These are phyloP conservation scores for Ogataea pilisensis DNA, from an alignment of 805 yeast species.

Conservation along the genomic window DNA sequence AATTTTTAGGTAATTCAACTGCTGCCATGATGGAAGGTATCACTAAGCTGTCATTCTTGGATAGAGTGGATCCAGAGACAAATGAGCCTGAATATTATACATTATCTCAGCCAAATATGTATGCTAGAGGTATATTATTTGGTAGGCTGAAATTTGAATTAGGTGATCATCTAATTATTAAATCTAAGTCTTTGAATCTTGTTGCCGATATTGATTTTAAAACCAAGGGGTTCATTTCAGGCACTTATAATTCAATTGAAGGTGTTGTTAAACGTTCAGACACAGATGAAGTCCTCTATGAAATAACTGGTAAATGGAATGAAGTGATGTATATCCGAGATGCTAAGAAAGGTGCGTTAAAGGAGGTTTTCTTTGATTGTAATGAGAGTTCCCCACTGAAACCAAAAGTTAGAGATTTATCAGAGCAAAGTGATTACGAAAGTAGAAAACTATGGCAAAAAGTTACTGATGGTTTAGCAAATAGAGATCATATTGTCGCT, in stretches of 20 bases:
- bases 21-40: constrained; percentile 97
- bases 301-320: constrained; percentile 90
- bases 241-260: constrained; percentile 84
- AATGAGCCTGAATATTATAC: constrained; percentile 64
- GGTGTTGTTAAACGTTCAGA: constrained; percentile 58
- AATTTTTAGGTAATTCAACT: constrained; percentile 90
- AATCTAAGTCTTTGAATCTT: constrained; percentile 53
- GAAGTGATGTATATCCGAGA: constrained; percentile 70
- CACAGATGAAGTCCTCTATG: constrained; percentile 54
- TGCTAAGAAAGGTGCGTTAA: constrained; percentile 32
- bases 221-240: constrained; percentile 90
- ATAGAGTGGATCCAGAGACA: constrained; percentile 41
- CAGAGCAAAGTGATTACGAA: constrained; percentile 78
- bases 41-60: constrained; percentile 65
- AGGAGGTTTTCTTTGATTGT: constrained; percentile 58
- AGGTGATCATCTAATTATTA: constrained; percentile 86
- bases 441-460: constrained; percentile 79
- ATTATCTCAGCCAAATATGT: constrained; percentile 92
- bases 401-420: constrained; percentile 74
- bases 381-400: constrained; percentile 43
- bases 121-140: constrained; percentile 88
- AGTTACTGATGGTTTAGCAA: constrained; percentile 76
- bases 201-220: constrained; percentile 88
- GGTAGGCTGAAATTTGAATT: constrained; percentile 87
- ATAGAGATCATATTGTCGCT: constrained; percentile 75